Evolutionary conservation across 2,329 filamentous ascomycete species (phyloP).

Genomic region (Monilinia vaccinii-corymbosi): DNA sequence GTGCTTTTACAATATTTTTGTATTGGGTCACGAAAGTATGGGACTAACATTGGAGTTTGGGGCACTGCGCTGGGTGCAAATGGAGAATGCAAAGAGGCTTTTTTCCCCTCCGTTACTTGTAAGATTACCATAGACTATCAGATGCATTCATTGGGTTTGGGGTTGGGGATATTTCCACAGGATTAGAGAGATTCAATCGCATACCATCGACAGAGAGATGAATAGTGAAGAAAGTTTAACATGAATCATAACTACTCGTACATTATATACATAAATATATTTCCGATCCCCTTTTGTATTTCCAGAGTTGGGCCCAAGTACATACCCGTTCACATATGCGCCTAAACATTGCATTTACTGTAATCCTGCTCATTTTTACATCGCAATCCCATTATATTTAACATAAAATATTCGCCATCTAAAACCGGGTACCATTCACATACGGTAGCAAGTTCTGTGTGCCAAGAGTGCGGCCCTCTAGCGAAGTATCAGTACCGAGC

Average conservation of each 20-base stretch:
- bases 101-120: neutral
- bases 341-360: neutral
- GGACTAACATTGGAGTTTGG: neutral
- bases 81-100: neutral
- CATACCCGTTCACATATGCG: neutral
- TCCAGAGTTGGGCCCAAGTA: neutral
- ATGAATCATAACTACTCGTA: neutral
- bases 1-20: neutral
- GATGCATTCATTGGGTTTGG: neutral
- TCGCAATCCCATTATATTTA: neutral
- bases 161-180: neutral
- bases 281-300: neutral
- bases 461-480: constrained; percentile 4
- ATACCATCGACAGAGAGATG: neutral
- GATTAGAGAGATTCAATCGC: neutral
- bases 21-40: neutral
- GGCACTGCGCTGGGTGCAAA: neutral
- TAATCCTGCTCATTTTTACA: neutral
- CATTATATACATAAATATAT: neutral
- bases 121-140: neutral
- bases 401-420: neutral
- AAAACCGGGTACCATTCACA: constrained; percentile 4
- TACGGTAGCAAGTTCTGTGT: neutral
- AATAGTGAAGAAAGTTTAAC: neutral
- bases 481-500: neutral